These are phyloP conservation scores for Pyrenochaeta sp. DNA, from an alignment of 2,329 filamentous ascomycete genomes.

Conservation along the genomic window DNA sequence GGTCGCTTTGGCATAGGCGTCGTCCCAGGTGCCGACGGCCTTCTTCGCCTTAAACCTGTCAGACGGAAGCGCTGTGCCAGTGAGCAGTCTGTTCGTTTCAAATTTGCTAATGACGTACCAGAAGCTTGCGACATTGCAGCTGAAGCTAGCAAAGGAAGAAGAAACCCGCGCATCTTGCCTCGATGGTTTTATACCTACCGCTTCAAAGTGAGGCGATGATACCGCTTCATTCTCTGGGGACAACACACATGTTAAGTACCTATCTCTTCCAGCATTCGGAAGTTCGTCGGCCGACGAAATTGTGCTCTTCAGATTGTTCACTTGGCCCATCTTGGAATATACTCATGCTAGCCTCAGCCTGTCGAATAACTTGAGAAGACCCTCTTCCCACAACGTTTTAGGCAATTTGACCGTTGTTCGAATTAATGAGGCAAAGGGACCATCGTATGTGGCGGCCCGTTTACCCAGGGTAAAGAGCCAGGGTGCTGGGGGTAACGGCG, in stretches of 20 bases:
- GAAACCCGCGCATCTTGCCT: constrained; percentile 35
- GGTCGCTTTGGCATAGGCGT: constrained; percentile 51
- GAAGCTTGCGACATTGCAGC: constrained; percentile 29
- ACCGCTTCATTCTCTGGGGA: constrained; percentile 5
- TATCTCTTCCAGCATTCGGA: constrained; percentile 2
- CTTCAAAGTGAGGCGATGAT: constrained; percentile 5
- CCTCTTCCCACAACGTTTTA: constrained; percentile 16
- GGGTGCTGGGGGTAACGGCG: constrained; percentile 29
- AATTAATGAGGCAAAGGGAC: constrained; percentile 35
- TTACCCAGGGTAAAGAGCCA: constrained; percentile 37
- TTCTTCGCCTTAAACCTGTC: constrained; percentile 27
- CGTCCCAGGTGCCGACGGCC: constrained; percentile 46
- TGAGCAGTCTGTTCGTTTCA: constrained; percentile 7
- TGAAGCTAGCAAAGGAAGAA: constrained; percentile 34
- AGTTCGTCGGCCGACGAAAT: constrained; percentile 9
- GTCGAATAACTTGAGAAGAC: constrained; percentile 3
- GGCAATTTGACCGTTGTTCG: constrained; percentile 34
- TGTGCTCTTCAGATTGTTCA: constrained; percentile 22
- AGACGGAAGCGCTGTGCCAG: constrained; percentile 28
- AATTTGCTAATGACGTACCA: constrained; percentile 17
- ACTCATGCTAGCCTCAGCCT: constrained; percentile 6
- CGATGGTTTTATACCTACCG: neutral
- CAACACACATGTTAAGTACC: constrained; percentile 32
- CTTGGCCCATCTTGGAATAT: constrained; percentile 28
- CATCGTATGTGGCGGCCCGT: constrained; percentile 43